Evolutionary conservation across 140 eudicot species (phyloP).

Genomic region (Oenanthe javanica): DNA sequence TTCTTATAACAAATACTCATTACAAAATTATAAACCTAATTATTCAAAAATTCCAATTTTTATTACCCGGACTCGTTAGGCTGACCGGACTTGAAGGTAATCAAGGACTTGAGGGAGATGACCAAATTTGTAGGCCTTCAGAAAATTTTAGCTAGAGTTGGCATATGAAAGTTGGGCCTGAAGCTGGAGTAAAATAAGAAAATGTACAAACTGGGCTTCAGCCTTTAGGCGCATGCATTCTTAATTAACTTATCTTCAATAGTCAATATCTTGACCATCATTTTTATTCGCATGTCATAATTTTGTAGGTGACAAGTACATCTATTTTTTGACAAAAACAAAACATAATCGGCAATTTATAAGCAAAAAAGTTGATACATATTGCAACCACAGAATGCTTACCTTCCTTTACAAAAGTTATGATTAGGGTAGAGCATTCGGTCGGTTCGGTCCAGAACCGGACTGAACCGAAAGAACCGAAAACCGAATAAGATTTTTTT

Average conservation of each 20-base stretch:
- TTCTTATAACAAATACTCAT: too few species aligned
- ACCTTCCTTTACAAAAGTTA: constrained; percentile 13
- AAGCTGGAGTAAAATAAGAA: background rate
- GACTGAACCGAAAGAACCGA: too few species aligned
- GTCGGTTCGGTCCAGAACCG: too few species aligned
- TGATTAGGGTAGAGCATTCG: too few species aligned
- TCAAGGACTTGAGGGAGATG: too few species aligned
- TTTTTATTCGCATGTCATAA: background rate
- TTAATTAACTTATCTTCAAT: background rate
- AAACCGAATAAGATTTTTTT: too few species aligned
- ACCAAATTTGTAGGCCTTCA: too few species aligned
- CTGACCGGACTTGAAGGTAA: too few species aligned
- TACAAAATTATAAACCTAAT: too few species aligned
- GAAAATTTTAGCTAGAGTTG: background rate
- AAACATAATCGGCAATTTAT: background rate
- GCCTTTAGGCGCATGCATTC: background rate
- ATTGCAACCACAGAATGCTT: background rate
- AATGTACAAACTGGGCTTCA: background rate
- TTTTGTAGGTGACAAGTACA: background rate
- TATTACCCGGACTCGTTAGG: too few species aligned
- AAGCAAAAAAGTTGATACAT: background rate
- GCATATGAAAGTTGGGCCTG: background rate
- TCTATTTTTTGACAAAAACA: background rate
- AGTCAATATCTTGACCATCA: background rate
- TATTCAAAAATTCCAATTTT: too few species aligned